Base-by-base conservation (phyloP, 768 basidiomycete genomes). In the Coprinellus aureogranulatus region DNA sequence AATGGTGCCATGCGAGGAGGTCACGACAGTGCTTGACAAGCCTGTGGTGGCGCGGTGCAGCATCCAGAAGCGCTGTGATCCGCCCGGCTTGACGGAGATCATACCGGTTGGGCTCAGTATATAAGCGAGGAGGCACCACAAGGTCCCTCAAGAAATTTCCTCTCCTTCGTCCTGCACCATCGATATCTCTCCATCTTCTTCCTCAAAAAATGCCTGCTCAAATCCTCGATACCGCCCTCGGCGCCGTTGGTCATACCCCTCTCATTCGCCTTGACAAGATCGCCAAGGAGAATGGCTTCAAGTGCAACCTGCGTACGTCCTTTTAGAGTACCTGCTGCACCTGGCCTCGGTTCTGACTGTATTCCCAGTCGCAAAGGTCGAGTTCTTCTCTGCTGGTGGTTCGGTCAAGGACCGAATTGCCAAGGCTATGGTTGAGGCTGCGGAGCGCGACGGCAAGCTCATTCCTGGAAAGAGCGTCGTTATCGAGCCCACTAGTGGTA, bases 371-470 rank as follows among this genome's bases (percentile, higher is more conserved):
- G 95, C 81, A 6, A 98, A 97, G 72, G 79, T 90, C 16, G 96
- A 99, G 65, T 98, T 84, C 69, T 82, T 91, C 67, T 94, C 91
- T 20, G 88, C 86, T 1, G 97, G 96, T 10, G 96, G 96, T 2
- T 94, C 90, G 2, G 89, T 98, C 58, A 99, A 99, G 75, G 96
- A 98, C 69, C 80, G 95, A 58, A 96, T 98, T 53, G 95, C 94
- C 26, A 95, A 93, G 70, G 86, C 92, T 11, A 99, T 99, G 96
- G 85, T 98, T 1, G 88, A 94, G 62, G 83, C 88, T n/a, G 97
- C 96, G 5, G 97, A 99, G 77, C 78, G 79, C 54, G 87, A 92
- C 31, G 95, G 94, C 31, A 85, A 77, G 50, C 83, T 99, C 40
- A 80, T 92, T 34, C 90, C 91, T 1, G 94, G 94, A 0, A 79